Percentiles rank a stretch among this genome's conserved stretches.
These are phyloP conservation scores for Scheffersomyces amazonensis DNA, from an alignment of 805 yeast genomes.

Conservation along the genomic window DNA sequence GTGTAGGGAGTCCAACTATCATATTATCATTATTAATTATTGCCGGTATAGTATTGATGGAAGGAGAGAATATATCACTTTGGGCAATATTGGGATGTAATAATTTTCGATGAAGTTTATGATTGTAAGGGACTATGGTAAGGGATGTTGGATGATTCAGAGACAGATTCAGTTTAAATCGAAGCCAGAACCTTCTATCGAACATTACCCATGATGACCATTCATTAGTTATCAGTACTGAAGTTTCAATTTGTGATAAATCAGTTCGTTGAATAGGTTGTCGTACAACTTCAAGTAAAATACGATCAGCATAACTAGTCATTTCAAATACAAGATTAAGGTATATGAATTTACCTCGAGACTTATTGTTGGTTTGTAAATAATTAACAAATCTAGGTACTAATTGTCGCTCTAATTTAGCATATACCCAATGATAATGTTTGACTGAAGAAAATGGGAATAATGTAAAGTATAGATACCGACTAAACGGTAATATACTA, in stretches of 20 bases:
- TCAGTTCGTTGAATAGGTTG: conserved; percentile 20
- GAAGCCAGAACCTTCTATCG: conserved; percentile 41
- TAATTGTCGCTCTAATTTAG: conserved; percentile 31
- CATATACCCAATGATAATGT: conserved; percentile 38
- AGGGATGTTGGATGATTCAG: neutral
- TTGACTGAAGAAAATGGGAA: conserved; percentile 28
- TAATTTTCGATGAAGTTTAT: conserved; percentile 6
- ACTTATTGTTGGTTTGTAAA: conserved; percentile 1
- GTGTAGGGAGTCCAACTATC: conserved; percentile 14
- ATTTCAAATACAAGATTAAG: conserved; percentile 20
- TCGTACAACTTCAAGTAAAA: conserved; percentile 13
- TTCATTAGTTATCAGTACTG: neutral
- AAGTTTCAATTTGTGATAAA: neutral
- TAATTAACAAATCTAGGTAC: conserved; percentile 20
- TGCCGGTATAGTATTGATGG: conserved; percentile 7
- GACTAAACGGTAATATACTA: conserved; percentile 18
- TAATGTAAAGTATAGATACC: conserved; percentile 24
- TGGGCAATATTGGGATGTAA: neutral
- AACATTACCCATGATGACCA: conserved; percentile 33
- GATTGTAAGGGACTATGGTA: conserved; percentile 13
- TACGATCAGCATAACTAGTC: neutral
- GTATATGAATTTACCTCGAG: conserved; percentile 12
- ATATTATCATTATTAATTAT: conserved; percentile 4
- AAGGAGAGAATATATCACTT: neutral
- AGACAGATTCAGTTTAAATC: conserved; percentile 10